Conservation (phyloP, 805 yeast species). For the Ogataea paradorogensis region DNA sequence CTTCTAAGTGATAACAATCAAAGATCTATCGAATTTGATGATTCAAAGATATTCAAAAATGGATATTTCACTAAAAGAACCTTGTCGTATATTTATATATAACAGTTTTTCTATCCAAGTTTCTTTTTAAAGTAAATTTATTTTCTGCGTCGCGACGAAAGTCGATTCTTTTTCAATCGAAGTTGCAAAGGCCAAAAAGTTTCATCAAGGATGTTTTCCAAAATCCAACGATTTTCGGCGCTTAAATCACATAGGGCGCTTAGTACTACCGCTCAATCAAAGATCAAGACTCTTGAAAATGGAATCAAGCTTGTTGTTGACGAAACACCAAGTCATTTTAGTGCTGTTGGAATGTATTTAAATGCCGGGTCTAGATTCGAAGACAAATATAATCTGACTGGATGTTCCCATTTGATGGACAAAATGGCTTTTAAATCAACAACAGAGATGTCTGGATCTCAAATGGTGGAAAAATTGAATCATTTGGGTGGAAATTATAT, state of each 20-base stretch:
- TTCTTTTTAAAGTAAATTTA: background rate
- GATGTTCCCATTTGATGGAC: constrained; percentile 81
- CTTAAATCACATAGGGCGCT: background rate
- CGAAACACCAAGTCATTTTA: constrained; percentile 83
- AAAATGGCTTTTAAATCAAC: constrained; percentile 83
- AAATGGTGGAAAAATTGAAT: constrained; percentile 75
- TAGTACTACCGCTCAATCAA: constrained; percentile 16
- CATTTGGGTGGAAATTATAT: constrained; percentile 90
- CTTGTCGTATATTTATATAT: background rate
- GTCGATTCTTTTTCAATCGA: background rate
- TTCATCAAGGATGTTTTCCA: constrained; percentile 1
- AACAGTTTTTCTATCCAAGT: background rate
- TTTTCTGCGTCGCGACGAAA: constrained; percentile 3
- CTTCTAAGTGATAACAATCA: no score
- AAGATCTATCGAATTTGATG: no score
- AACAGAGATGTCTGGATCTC: constrained; percentile 50
- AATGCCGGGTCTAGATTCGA: constrained; percentile 92
- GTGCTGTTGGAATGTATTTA: constrained; percentile 85
- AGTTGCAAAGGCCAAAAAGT: background rate
- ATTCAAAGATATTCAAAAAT: no score
- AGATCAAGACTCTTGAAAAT: constrained; percentile 50
- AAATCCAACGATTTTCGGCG: background rate
- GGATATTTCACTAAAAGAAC: no score
- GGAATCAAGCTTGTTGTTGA: constrained; percentile 85
- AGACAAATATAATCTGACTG: constrained; percentile 49